Evolutionary conservation across 257 asterid genomes (phyloP).

Genomic region (Coffea canephora): DNA sequence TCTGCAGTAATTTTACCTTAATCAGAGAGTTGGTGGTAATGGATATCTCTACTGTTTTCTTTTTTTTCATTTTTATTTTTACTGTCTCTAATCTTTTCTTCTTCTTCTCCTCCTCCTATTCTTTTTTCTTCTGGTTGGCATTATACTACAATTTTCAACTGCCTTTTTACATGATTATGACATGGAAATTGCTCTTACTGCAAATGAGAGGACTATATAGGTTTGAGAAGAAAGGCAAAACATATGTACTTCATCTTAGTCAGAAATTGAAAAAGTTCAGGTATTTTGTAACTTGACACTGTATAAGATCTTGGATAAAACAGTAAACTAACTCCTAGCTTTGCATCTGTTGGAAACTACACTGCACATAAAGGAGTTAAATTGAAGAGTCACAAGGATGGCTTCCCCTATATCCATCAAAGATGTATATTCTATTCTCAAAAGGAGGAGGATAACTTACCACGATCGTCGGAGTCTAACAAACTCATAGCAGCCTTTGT

Average conservation of each 20-base stretch:
- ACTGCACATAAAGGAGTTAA: not conserved
- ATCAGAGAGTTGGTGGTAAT: not conserved
- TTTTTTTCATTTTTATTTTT: not conserved
- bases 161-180: not conserved
- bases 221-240: not conserved
- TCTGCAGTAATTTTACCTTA: not conserved
- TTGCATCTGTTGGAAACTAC: not conserved
- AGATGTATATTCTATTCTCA: not conserved
- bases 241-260: not conserved
- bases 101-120: not conserved
- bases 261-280: not conserved
- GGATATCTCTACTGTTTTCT: not conserved
- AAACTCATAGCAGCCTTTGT: slow-evolving; percentile 58
- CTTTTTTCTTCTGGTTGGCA: not conserved
- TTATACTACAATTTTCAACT: not conserved
- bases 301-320: not conserved
- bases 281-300: not conserved
- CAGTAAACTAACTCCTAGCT: not conserved
- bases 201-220: not conserved
- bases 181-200: not conserved
- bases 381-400: not conserved
- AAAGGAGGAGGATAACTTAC: slow-evolving; percentile 22
- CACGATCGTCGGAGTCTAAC: slow-evolving; percentile 39
- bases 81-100: too few species aligned
- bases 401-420: not conserved